Percentiles rank a stretch among this genome's conserved stretches.
phyloP scores from a whole-genome alignment of 345 rosid genomes.

The Lenwebbia sp. region DNA sequence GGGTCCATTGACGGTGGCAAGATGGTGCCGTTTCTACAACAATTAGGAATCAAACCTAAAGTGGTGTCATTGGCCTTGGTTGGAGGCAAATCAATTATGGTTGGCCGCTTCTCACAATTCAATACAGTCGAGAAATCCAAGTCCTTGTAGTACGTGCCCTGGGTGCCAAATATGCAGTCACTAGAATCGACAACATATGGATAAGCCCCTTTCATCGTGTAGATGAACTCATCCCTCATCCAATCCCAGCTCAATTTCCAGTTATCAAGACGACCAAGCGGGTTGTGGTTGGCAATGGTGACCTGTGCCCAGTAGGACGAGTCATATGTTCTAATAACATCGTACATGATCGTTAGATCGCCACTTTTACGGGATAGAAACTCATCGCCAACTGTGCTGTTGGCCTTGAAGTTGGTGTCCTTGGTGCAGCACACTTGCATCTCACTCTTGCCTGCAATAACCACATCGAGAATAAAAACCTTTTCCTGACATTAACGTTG shows the following conservation, averaged over 20 bases:
- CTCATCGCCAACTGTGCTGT: slow-evolving; percentile 43
- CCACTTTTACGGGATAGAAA: slow-evolving; percentile 73
- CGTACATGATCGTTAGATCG: slow-evolving; percentile 91
- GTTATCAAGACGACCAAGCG: slow-evolving; percentile 87
- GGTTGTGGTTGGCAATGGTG: slow-evolving; percentile 72
- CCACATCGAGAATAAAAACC: neutral
- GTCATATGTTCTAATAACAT: slow-evolving; percentile 70
- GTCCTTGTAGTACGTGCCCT: slow-evolving; percentile 34
- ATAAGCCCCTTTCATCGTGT: slow-evolving; percentile 83
- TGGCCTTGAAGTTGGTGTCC: slow-evolving; percentile 40
- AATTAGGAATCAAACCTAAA: slow-evolving; percentile 54
- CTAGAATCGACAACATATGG: slow-evolving; percentile 68
- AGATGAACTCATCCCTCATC: slow-evolving; percentile 77
- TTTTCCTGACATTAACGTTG: neutral
- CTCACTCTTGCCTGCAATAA: slow-evolving; percentile 35
- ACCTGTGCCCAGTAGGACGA: slow-evolving; percentile 75
- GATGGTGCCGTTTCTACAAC: slow-evolving; percentile 89
- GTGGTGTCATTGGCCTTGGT: slow-evolving; percentile 68
- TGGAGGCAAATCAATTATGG: slow-evolving; percentile 79
- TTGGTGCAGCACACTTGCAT: slow-evolving; percentile 68
- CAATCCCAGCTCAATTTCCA: slow-evolving; percentile 97
- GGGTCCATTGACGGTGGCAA: slow-evolving; percentile 80
- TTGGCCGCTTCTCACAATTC: slow-evolving; percentile 80
- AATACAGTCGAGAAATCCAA: slow-evolving; percentile 65
- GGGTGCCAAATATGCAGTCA: slow-evolving; percentile 69